A percentile compares a stretch with the other conserved stretches of the same genome.
Conservation (phyloP, 805 yeast genomes). For the Lipomyces spencermartinsiae region DNA sequence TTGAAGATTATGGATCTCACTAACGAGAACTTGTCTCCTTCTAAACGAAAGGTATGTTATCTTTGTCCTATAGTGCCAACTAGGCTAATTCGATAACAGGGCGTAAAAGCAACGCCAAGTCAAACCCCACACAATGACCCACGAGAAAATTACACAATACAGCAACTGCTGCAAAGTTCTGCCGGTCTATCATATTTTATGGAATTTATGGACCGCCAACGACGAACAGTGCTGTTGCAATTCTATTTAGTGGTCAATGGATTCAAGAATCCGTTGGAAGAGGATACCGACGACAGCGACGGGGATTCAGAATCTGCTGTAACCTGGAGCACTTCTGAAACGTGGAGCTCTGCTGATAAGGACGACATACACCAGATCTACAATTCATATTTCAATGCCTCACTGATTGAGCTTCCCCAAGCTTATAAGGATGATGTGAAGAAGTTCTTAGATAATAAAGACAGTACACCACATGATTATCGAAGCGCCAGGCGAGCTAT, state of each 20-base stretch:
- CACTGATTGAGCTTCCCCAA: constrained; percentile 32
- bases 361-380: constrained; percentile 63
- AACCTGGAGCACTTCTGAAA: constrained; percentile 19
- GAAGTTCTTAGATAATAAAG: constrained; percentile 44
- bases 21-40: constrained; percentile 24
- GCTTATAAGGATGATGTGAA: constrained; percentile 48
- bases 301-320: constrained; percentile 31
- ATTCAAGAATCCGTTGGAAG: constrained; percentile 76
- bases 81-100: constrained; percentile 16
- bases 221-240: constrained; percentile 56
- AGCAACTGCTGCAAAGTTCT: constrained; percentile 57
- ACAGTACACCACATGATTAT: constrained; percentile 48
- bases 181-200: constrained; percentile 56
- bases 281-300: constrained; percentile 41
- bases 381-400: constrained; percentile 50
- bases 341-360: constrained; percentile 48
- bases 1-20: constrained; percentile 43
- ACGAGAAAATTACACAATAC: constrained; percentile 46
- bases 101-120: constrained; percentile 8
- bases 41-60: constrained; percentile 10
- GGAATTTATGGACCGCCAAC: constrained; percentile 60
- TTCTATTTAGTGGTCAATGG: constrained; percentile 73
- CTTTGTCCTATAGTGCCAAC: background rate
- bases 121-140: constrained; percentile 34
- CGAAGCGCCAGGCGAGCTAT: constrained; percentile 63